Conservation (phyloP, 768 basidiomycete species). For the Punctularia strigosozonata region DNA sequence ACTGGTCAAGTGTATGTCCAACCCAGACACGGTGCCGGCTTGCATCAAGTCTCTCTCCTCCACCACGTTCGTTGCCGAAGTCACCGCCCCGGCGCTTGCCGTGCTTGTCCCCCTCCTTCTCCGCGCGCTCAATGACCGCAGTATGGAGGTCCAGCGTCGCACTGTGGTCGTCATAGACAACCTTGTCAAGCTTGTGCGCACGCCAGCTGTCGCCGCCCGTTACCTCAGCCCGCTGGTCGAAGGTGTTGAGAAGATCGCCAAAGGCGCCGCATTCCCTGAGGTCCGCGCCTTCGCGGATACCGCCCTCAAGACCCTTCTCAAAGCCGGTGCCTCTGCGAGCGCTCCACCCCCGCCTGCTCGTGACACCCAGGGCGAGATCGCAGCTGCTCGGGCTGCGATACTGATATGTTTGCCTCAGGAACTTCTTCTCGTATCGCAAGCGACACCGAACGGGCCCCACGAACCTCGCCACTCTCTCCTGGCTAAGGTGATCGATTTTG, state of each 20-base stretch:
- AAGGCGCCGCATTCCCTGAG: slow-evolving; percentile 92
- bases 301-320: slow-evolving; percentile 68
- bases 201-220: slow-evolving; percentile 78
- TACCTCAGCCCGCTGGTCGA: slow-evolving; percentile 83
- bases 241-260: slow-evolving; percentile 83
- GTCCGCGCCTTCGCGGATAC: slow-evolving; percentile 88
- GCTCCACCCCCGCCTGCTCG: slow-evolving; percentile 61
- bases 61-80: slow-evolving; percentile 95
- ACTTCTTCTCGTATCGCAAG: slow-evolving; percentile 27
- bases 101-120: slow-evolving; percentile 87
- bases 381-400: slow-evolving; percentile 42
- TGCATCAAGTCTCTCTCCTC: slow-evolving; percentile 94
- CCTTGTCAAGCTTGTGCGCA: slow-evolving; percentile 92
- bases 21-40: slow-evolving; percentile 76
- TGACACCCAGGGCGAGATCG: slow-evolving; percentile 53
- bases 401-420: slow-evolving; percentile 47
- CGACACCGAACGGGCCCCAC: slow-evolving; percentile 37
- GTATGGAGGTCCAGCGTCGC: slow-evolving; percentile 92
- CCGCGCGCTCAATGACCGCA: slow-evolving; percentile 88
- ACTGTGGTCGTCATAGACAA: slow-evolving; percentile 93
- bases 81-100: slow-evolving; percentile 91
- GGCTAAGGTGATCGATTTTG: slow-evolving; percentile 52
- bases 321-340: slow-evolving; percentile 71
- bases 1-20: slow-evolving; percentile 90
- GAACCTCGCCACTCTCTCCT: slow-evolving; percentile 46